Percentiles rank a stretch among this genome's conserved stretches.
Evolutionary conservation across 1,139 yeast genomes (phyloP).

Genomic region (Sugiyamaella japonica): DNA sequence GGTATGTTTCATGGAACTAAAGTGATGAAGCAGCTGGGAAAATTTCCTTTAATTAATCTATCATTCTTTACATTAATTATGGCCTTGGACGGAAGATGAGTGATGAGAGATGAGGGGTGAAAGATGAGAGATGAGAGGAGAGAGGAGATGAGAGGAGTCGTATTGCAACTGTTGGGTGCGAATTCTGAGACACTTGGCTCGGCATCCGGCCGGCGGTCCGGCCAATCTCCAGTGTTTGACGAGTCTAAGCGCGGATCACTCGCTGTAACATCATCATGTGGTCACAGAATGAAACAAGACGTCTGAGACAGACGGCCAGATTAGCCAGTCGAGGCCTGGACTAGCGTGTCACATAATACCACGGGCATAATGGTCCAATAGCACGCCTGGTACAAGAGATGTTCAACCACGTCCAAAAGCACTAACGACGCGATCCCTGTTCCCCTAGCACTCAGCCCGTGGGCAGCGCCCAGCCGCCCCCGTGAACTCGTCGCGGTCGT

Average conservation of each 20-base stretch:
- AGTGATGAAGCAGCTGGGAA: not conserved
- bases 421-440: too few species aligned
- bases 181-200: too few species aligned
- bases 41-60: not conserved
- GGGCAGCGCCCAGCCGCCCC: too few species aligned
- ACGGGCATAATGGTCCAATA: not conserved
- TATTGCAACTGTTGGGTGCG: too few species aligned
- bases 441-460: too few species aligned
- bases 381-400: too few species aligned
- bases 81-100: too few species aligned
- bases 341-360: not conserved
- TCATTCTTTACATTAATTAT: not conserved
- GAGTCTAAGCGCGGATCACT: not conserved
- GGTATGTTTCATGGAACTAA: conserved; percentile 5
- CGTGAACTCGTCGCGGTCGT: too few species aligned
- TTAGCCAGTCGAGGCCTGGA: not conserved
- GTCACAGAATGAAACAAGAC: conserved; percentile 3
- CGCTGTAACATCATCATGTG: not conserved
- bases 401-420: too few species aligned
- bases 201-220: not conserved
- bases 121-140: too few species aligned
- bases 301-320: conserved; percentile 1
- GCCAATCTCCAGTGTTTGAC: not conserved
- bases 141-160: too few species aligned
- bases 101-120: too few species aligned